Evolutionary conservation across 306 rosid species (phyloP), one percentile per base, ranked within the genome.

Genomic region (Cucurbita ficifolia): DNA sequence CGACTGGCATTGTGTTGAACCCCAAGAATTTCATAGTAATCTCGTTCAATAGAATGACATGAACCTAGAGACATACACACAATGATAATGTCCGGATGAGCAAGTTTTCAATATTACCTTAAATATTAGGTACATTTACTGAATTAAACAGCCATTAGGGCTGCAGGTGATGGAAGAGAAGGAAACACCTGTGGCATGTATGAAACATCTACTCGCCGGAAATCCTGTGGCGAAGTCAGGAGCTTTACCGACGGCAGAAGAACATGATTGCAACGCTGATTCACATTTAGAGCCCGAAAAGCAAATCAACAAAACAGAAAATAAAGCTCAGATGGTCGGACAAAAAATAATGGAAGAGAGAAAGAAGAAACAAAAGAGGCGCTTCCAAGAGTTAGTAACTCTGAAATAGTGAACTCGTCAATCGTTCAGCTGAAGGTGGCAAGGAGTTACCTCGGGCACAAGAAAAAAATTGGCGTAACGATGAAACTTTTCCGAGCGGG

Each of bases 11-110:
- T 81, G 62, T 75, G 79, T 58, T 85, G 59, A 86, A 94, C 82
- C 68, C 91, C 92, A 4, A 94, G 97, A 81, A 83, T 75, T 75
- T 74, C 83, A 63, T 94, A 91, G 80, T 86, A 91, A 77, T 88
- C 90, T 43, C 80, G 86, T 45, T 82, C 81, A 7, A 81, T 76
- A 0, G 87, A 80, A 53, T 87, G 80, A 78, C 76, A 73, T 59
- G 79, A 77, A 4, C 84, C 97, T 86, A 68, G 42, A 69, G 53
- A 76, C 8, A 49, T 16, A 7, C 21, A 56, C 18, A 56, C 1
- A 51, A 73, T 6, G 46, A 10, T 21, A 73, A 18, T 3, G 9
- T 14, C 19, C 3, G 4, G 12, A 39, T 18, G 10, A 55, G 43
- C 36, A 71, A 36, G 61, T 10, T 10, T 12, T 14, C 29, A 70